Conservation (phyloP, 129 eudicot genomes). For the Flaveria linearis region DNA sequence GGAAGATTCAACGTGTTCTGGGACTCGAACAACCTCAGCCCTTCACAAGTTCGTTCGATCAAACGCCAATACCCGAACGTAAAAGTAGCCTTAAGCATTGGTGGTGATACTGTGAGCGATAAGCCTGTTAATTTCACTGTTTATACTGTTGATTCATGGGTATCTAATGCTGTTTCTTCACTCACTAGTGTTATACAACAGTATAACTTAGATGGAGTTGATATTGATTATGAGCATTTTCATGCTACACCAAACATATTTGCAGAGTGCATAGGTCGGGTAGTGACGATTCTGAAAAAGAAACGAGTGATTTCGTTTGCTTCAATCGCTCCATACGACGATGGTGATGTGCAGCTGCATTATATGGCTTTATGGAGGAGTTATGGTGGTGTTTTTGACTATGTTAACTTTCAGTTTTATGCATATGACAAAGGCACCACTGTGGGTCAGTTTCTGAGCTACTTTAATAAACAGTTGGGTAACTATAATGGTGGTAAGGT, state of each 20-base stretch:
- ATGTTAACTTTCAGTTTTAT: conserved; percentile 54
- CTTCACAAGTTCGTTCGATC: conserved; percentile 41
- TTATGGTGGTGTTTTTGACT: conserved; percentile 43
- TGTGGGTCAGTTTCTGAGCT: conserved; percentile 37
- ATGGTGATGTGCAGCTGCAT: conserved; percentile 40
- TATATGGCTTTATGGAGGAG: conserved; percentile 51
- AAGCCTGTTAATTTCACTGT: conserved; percentile 29
- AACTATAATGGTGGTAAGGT: conserved; percentile 49
- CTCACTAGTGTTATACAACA: conserved; percentile 41
- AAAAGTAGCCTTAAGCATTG: conserved; percentile 46
- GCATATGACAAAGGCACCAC: conserved; percentile 47
- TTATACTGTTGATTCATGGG: conserved; percentile 44
- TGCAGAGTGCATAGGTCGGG: conserved; percentile 45
- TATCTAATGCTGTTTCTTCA: conserved; percentile 45
- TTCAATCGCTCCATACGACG: conserved; percentile 57
- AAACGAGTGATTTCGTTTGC: conserved; percentile 44
- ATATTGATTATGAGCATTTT: conserved; percentile 55
- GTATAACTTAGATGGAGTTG: conserved; percentile 45
- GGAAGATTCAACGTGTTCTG: conserved; percentile 46
- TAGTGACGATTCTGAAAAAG: conserved; percentile 39
- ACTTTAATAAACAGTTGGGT: conserved; percentile 31
- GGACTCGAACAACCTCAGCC: conserved; percentile 44
- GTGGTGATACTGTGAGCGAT: conserved; percentile 47
- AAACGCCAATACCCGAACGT: conserved; percentile 42
- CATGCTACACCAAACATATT: conserved; percentile 33